Evolutionary conservation across 2,329 filamentous ascomycete species (phyloP), one percentile per base, ranked within the genome.

Genomic region (Colletotrichum cordylinicola): DNA sequence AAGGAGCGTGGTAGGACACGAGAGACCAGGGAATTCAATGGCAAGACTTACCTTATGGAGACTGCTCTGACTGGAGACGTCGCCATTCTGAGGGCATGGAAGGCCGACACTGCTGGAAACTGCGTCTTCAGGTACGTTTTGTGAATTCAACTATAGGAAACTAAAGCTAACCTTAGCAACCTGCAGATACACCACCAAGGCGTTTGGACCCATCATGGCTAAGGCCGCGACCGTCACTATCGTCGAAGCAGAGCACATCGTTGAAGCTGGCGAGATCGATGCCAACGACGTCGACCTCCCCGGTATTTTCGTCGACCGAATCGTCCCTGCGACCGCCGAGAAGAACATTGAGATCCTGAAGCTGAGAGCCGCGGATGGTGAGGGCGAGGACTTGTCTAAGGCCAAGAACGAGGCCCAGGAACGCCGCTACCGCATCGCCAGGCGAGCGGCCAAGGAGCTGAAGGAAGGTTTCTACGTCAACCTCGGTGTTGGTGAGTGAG

Each of bases 171-270:
- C 68, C 66, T 16, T 72, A 27, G 35, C 35, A 6, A 1, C 6
- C 18, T 15, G 80, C 75, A 90, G 89, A 78, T 93, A 94, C 83
- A 94, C 94, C 0, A 95, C 94, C 37, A 94, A 94, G 82, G 92
- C 93, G 0, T 96, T 95, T 78, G 93, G 92, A 2, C 90, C 91
- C 8, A 89, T 95, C 77, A 95, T 96, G 94, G 95, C 94, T 75
- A 96, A 96, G 85, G 95, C 95, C 0, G 95, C 94, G 1, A 91
- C 90, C 64, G 81, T 94, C 52, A 93, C 94, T 31, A 96, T 98
- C 55, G 94, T 97, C 48, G 95, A 98, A 82, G 95, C 95, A 2
- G 95, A 98, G 81, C 90, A 96, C 77, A 95, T 98, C 75, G 95
- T 98, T 68, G 91, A 93, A 4, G 84, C 92, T 2, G 95, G 95